Conservation (phyloP, 495 filamentous ascomycete genomes). For the Neurospora africana region DNA sequence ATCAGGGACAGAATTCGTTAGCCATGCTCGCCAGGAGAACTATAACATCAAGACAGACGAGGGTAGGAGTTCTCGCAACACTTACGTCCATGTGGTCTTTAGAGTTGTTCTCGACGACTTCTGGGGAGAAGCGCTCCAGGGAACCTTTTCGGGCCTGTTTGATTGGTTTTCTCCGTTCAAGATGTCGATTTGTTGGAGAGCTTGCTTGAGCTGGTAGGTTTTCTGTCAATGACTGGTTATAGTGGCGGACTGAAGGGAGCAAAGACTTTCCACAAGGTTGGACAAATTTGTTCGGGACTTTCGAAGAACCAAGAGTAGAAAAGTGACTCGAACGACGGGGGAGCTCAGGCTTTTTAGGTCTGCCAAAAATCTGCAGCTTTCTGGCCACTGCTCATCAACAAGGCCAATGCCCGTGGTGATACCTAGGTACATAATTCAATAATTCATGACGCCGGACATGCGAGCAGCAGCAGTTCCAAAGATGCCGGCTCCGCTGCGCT, state of each 20-base stretch:
- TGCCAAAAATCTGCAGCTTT: neutral
- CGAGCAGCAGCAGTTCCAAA: neutral
- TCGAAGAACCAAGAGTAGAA: neutral
- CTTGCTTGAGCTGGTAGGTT: neutral
- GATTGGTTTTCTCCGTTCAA: neutral
- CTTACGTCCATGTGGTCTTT: neutral
- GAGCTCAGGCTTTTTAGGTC: neutral
- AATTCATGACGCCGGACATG: neutral
- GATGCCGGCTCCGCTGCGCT: neutral
- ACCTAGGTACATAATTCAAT: neutral
- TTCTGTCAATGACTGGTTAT: neutral
- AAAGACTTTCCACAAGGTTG: neutral
- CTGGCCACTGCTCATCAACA: neutral
- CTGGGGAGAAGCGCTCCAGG: neutral
- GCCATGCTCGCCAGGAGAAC: neutral
- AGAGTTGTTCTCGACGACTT: neutral
- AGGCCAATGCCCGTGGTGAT: neutral
- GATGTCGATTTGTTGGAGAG: neutral
- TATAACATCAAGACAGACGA: neutral
- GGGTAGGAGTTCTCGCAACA: neutral
- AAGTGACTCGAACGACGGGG: neutral
- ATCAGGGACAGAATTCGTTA: neutral
- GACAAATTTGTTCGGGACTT: neutral
- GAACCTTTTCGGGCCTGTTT: neutral
- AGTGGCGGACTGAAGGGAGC: neutral